Base-by-base conservation (phyloP, 805 yeast species). In the Ascoidea tarda region DNA sequence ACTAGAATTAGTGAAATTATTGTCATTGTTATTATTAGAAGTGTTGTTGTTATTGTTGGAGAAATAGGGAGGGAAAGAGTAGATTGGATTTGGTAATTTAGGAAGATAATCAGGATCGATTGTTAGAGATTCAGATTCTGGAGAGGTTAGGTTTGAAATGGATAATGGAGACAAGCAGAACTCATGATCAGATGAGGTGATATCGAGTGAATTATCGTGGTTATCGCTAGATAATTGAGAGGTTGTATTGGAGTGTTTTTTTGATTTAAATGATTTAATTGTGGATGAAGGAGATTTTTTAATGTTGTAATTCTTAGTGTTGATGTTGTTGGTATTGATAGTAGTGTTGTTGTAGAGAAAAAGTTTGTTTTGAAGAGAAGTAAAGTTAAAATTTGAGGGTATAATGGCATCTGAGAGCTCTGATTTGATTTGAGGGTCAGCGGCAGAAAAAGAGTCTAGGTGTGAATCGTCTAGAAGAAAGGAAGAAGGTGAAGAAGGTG, bases 161-260 rank as follows among this genome's bases (percentile, higher is more conserved):
- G 47, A 2, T 14, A 33, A 6, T 31, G 48, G 28, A 5, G 32
- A 38, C 4, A 10, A 10, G 14, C 42, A 3, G 6, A 38, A 49
- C 3, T 16, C 16, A 46, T 47, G 38, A 33, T 47, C 50, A 32
- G 21, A 38, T 5, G 33, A 16, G 14, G 57, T 54, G 33, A 54
- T 54, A 32, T 54, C 57, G 46, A 54, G 49, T 33, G 57, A 50
- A 32, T 46, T 47, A 32, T 53, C 46, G 16, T 28, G 16, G 32
- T 47, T 47, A 12, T 47, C 50, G 14, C 47, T 46, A 14, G 50
- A 47, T 21, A 21, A 21, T 21, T 21, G 28, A 21, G 28, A 3
- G 28, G 3, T 21, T 21, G 28, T 2, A 21, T 21, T 21, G 3
- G 28, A 21, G 28, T 21, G 28, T 21, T 21, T 21, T 21, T 21